Evolutionary conservation across 441 rosid genomes (phyloP), one percentile per base, ranked within the genome.

Genomic region (Pelargonium myrrhifolium): DNA sequence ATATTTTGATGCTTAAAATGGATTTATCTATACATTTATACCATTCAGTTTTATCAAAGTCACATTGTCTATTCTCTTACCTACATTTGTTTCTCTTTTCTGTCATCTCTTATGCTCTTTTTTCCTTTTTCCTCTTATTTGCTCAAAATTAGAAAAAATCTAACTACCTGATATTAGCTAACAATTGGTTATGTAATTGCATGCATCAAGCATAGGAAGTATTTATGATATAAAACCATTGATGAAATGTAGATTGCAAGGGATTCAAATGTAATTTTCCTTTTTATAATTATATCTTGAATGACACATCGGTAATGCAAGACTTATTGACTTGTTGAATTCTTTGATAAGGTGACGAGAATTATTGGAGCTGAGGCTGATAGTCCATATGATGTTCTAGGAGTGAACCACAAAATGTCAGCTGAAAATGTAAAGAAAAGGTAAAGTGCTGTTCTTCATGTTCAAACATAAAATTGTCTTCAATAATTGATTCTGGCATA

Each of bases 361-460:
- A 88, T 91, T 15, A 86, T 93, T 93, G 92, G 77, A 69, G 86
- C 80, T 80, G 94, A 84, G 60, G 78, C 73, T 68, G 82, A 88
- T 76, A 80, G 81, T 77, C 95, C 87, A 8, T 93, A 91, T 64
- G 95, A 89, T 49, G 79, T 91, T 65, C 74, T 93, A 18, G 99
- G 97, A 64, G 93, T 81, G 62, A 88, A 88, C 75, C 85, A 80
- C 39, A 91, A 82, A 12, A 91, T 84, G 86, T 69, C 92, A 51
- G 76, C 86, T 6, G 93, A 89, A 59, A 88, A 88, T 64, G 75
- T 91, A 82, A 93, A 93, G 87, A 90, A 91, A 82, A 88, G 85
- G 99, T 93, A 75, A 71, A 69, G 39, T 53, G 69, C 1, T 72
- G 24, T 56, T 21, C 35, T 58, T 56, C 20, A 21, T 56, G 62